phyloP scores from a whole-genome alignment of 129 eudicot species.

The Solidago caesia region DNA sequence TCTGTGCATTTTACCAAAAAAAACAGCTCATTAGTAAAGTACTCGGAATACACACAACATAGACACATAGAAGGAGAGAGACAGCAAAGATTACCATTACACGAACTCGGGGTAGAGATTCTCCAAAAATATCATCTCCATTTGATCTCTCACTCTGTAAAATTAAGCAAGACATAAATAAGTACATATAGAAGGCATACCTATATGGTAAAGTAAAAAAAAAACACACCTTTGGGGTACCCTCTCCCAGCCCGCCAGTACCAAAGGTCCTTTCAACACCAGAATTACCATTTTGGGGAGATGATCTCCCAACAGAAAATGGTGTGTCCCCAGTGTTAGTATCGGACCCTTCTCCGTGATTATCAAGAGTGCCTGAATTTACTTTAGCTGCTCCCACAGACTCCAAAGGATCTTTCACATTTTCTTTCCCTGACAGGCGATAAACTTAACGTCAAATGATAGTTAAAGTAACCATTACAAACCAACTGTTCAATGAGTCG shows the following conservation, averaged over 20 bases:
- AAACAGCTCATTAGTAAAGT: neutral
- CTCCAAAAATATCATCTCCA: conserved; percentile 94
- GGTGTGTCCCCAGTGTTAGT: conserved; percentile 42
- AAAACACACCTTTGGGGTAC: conserved; percentile 78
- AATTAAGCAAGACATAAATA: neutral
- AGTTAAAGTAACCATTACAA: neutral
- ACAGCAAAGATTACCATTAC: conserved; percentile 43
- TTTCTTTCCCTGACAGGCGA: conserved; percentile 39
- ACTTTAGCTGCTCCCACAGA: conserved; percentile 39
- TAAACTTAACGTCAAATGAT: conserved; percentile 5
- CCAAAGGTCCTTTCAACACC: conserved; percentile 44
- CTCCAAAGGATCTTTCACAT: conserved; percentile 33
- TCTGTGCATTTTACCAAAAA: conserved; percentile 41
- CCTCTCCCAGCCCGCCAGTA: conserved; percentile 82
- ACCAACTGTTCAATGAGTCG: neutral
- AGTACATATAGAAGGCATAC: conserved; percentile 8
- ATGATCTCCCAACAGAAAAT: conserved; percentile 66
- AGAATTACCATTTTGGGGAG: conserved; percentile 49
- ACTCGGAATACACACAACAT: neutral
- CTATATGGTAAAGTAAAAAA: neutral
- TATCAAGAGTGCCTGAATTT: conserved; percentile 33
- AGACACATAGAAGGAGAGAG: neutral
- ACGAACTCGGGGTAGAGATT: conserved; percentile 75
- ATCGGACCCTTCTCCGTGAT: conserved; percentile 42
- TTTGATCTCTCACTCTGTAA: conserved; percentile 80